A percentile compares a stretch with the other conserved stretches of the same genome.
These are phyloP conservation scores for Aquilaria sinensis DNA, from an alignment of 345 rosid genomes.

Conservation along the genomic window DNA sequence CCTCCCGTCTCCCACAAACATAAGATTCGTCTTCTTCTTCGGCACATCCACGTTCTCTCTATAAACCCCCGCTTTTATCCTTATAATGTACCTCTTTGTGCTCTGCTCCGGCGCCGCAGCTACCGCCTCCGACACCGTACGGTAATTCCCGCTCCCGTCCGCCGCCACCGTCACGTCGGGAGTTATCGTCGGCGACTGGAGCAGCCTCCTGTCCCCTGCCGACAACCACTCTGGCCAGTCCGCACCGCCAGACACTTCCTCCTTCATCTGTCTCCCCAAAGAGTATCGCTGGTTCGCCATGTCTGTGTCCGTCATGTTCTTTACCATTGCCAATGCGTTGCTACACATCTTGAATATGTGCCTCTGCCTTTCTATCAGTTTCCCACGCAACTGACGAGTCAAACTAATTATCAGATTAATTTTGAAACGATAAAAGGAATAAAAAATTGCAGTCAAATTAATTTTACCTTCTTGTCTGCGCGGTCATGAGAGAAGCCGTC, in stretches of 20 bases:
- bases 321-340: slow-evolving; percentile 43
- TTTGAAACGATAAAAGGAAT: not conserved
- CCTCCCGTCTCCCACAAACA: slow-evolving; percentile 95
- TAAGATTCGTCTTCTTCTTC: slow-evolving; percentile 47
- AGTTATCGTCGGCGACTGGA: slow-evolving; percentile 47
- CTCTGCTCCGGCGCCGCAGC: slow-evolving; percentile 67
- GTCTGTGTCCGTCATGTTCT: slow-evolving; percentile 38
- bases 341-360: slow-evolving; percentile 30
- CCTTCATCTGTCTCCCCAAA: slow-evolving; percentile 16
- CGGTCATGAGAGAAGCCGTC: slow-evolving; percentile 53
- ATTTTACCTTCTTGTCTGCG: slow-evolving; percentile 21
- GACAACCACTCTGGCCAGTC: slow-evolving; percentile 84
- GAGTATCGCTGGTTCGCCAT: slow-evolving; percentile 13
- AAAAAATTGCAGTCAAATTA: not conserved
- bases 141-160: slow-evolving; percentile 69
- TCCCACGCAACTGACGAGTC: slow-evolving; percentile 15
- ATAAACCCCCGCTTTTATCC: slow-evolving; percentile 75
- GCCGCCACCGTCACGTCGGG: slow-evolving; percentile 73
- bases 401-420: too few relatives aligned
- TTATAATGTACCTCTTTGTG: slow-evolving; percentile 51
- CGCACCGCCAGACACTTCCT: slow-evolving; percentile 8
- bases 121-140: slow-evolving; percentile 64
- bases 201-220: slow-evolving; percentile 60
- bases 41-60: slow-evolving; percentile 74
- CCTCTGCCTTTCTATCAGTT: slow-evolving; percentile 25